Evolutionary conservation across 2,329 filamentous ascomycete genomes (phyloP), one percentile per base, ranked within the genome.

Genomic region (Podosphaera fusca): DNA sequence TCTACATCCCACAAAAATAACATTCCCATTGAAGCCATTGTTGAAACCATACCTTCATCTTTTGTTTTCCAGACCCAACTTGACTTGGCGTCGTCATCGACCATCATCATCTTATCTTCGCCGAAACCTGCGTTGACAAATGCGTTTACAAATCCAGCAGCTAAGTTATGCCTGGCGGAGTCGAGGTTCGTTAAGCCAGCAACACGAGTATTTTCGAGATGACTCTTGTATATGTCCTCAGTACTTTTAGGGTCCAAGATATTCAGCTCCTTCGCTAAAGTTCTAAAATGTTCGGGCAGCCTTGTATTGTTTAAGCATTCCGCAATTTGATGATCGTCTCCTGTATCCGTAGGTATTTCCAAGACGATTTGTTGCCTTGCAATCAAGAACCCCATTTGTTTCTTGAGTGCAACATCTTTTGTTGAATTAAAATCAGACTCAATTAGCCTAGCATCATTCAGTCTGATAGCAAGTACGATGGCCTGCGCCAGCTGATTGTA

Each of bases 1-100:
- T 96, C 90, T 30, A 95, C 83, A 66, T 98, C 90, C 86, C 92
- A 95, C 66, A 94, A 79, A 67, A 95, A 75, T 21, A 98, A 75
- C 65, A 92, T 90, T 66, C 92, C 92, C 63, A 95, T 73, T 0
- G 92, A 96, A 3, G 94, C 94, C 45, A 94, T 85, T 0, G 90
- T 95, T 1, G 92, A 96, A 71, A 95, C 78, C 88, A 95, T 95
- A 61, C 92, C 92, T 66, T 95, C 89, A 47, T 94, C 88, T 72
- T 98, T 98, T 29, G 94, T 96, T 75, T 96, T 98, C 87, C 88
- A 98, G 3, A 98, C 87, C 90, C 92, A 98, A 61, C 84, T 86
- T 64, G 85, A 82, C 73, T 94, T 94, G 61, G 88, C 83, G 59
- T 86, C 83, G 29, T 92, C 83, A 30, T 92, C 84, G 47, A 87